Conservation (phyloP, 192 early-diverging fungal genomes). For the Mortierella alpina region DNA sequence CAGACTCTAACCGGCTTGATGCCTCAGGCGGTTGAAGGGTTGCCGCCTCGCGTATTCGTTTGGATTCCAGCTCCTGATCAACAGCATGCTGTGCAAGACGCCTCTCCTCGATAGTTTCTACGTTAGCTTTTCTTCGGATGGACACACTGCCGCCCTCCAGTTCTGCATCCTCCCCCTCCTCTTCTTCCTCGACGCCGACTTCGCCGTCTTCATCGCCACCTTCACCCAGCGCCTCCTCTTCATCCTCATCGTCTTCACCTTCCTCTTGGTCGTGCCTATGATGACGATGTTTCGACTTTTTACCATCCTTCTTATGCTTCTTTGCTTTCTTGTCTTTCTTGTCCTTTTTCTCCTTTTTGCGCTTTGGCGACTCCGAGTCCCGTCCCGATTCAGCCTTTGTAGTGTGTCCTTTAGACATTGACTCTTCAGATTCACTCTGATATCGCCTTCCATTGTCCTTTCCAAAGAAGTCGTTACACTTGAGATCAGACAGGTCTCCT, state of each 20-base stretch:
- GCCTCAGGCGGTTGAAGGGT: background rate
- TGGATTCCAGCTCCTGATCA: background rate
- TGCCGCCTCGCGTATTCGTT: background rate
- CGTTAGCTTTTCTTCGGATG: background rate
- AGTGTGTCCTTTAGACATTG: too few relatives aligned
- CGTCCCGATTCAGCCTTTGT: too few relatives aligned
- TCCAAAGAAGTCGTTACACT: too few relatives aligned
- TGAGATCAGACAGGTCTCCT: too few relatives aligned
- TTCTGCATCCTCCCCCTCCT: constrained; percentile 25
- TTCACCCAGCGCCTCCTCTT: background rate
- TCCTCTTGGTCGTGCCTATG: background rate
- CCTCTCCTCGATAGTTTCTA: background rate
- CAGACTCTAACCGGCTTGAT: background rate
- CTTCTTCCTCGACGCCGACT: constrained; percentile 15
- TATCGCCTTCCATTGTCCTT: too few relatives aligned
- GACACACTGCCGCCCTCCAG: constrained; percentile 30
- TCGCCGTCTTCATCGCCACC: background rate
- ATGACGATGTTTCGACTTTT: too few relatives aligned
- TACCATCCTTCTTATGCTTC: background rate
- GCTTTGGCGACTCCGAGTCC: too few relatives aligned
- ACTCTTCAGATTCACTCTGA: too few relatives aligned
- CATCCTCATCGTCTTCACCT: background rate
- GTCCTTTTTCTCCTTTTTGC: too few relatives aligned
- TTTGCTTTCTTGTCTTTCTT: too few relatives aligned
- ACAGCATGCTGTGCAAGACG: background rate